Evolutionary conservation across 2,329 filamentous ascomycete species (phyloP).

Genomic region (Chaetomiaceae sp.): DNA sequence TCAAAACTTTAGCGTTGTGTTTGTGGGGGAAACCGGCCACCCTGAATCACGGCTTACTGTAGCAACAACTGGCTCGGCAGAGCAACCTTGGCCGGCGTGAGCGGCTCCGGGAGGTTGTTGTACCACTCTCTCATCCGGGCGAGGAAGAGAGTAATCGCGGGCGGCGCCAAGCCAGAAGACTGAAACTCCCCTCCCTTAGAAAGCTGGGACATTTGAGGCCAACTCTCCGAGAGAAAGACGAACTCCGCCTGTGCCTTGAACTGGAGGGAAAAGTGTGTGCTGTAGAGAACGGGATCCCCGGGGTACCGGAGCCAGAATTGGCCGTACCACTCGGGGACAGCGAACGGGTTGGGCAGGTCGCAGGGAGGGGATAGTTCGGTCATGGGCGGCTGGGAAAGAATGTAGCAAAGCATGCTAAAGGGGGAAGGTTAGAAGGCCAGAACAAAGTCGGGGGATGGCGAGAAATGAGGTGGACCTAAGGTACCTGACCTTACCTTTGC

Average conservation of each 20-base stretch:
- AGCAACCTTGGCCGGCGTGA: slow-evolving; percentile 22
- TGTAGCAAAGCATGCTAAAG: too few relatives aligned
- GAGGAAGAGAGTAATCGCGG: background rate
- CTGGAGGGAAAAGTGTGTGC: slow-evolving; percentile 27
- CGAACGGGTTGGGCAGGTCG: slow-evolving; percentile 28
- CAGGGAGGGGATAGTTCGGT: too few relatives aligned
- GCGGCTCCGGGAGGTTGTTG: slow-evolving; percentile 18
- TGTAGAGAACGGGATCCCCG: slow-evolving; percentile 18
- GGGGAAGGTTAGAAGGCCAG: slow-evolving; percentile 29
- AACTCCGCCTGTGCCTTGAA: slow-evolving; percentile 30
- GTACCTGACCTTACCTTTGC: slow-evolving; percentile 5
- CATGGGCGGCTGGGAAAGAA: too few relatives aligned
- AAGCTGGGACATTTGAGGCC: background rate
- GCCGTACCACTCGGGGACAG: slow-evolving; percentile 30
- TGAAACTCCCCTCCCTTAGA: background rate
- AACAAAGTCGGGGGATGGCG: slow-evolving; percentile 20
- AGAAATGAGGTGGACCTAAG: too few relatives aligned
- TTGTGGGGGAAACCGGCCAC: too few relatives aligned
- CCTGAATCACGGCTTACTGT: background rate
- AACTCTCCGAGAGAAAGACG: slow-evolving; percentile 33
- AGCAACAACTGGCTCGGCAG: slow-evolving; percentile 27
- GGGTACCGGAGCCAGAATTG: slow-evolving; percentile 37
- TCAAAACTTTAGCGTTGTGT: slow-evolving; percentile 2
- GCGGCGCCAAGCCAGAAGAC: slow-evolving; percentile 1
- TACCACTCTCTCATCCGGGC: slow-evolving; percentile 8